Evolutionary conservation across 2,329 filamentous ascomycete species (phyloP), one percentile per base, ranked within the genome.

Genomic region (Pseudogymnoascus sp.): DNA sequence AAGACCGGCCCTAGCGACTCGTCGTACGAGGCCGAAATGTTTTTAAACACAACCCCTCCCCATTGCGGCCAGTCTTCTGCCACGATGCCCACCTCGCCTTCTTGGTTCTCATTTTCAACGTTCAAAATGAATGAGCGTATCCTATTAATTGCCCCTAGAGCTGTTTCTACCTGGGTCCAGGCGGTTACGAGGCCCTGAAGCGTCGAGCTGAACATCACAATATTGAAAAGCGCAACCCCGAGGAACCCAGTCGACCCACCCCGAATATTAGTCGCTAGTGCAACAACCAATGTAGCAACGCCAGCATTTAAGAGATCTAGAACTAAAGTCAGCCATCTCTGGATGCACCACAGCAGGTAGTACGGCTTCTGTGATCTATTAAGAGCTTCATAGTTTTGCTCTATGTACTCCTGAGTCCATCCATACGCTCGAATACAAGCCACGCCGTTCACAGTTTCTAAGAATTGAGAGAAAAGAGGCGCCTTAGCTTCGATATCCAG

Each of bases 1-100:
- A 77, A 74, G 7, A 85, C 76, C 10, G 81, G 81, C 7, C 82
- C 82, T 57, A 84, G 77, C 36, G 78, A 76, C 0, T 80, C 84
- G 64, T 84, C 82, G 8, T 50, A 50, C 1, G 44, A 50, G 0
- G 68, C 70, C 0, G 64, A 65, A 5, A 70, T 17, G 26, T 66
- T 62, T 3, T 65, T 57, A 41, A 74, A 68, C 47, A 71, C 69
- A 10, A 74, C 66, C 1, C 24, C 64, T 0, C 73, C 73, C 1
- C 59, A 47, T 2, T 61, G 47, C 0, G 73, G 72, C 73, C 74
- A 75, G 2, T 65, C 62, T 1, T 62, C 58, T 0, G 54, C n/a
- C 31, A 58, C 54, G 3, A 15, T 58, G 4, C 17, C 17, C 17
- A 36, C 54, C 13, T 58, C 54, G 13, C 17, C 33, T 13, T 58